Evolutionary conservation across 345 rosid species (phyloP).

Genomic region (Salix arbutifolia): DNA sequence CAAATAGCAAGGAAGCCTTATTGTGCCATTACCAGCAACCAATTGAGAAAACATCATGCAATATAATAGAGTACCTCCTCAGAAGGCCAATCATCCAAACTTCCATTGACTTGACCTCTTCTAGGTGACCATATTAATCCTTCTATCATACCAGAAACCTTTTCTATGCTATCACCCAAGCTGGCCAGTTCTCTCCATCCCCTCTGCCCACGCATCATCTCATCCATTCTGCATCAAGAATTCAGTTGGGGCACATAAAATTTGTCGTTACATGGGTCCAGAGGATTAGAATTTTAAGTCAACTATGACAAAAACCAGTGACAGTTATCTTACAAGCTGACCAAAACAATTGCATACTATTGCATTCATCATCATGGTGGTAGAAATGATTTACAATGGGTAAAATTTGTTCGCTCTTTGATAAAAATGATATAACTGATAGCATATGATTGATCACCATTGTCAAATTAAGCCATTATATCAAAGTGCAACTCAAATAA

Average conservation of each 20-base stretch:
- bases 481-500: neutral
- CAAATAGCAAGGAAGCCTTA: neutral
- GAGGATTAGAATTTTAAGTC: neutral
- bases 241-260: neutral
- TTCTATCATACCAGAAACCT: constrained; percentile 78
- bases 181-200: constrained; percentile 89
- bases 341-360: neutral
- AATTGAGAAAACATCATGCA: neutral
- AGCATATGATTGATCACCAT: neutral
- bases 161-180: constrained; percentile 75
- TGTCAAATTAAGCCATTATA: neutral
- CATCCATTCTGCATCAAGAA: constrained; percentile 72
- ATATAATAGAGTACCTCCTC: constrained; percentile 46
- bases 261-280: neutral
- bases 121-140: constrained; percentile 87
- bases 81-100: constrained; percentile 45
- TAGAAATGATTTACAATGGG: neutral
- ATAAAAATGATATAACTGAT: neutral
- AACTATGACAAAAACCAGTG: neutral
- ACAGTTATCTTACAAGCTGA: neutral
- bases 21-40: neutral
- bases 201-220: constrained; percentile 95
- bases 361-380: neutral
- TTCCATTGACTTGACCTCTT: constrained; percentile 40
- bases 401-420: neutral